phyloP scores from a whole-genome alignment of 805 yeast genomes.

The Wickerhamomyces bovis region DNA sequence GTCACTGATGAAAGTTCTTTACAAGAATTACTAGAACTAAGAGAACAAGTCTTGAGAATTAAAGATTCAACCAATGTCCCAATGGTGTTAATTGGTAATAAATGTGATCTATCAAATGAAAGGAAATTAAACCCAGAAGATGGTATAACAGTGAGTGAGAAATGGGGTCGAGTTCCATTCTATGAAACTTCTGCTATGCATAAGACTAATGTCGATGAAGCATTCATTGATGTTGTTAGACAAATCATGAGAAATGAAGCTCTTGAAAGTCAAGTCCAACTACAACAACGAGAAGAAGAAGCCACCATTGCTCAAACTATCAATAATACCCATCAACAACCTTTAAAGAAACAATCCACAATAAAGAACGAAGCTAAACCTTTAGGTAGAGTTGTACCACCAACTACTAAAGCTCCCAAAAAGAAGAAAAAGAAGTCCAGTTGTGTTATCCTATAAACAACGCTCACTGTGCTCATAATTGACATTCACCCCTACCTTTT shows the following conservation, averaged over 20 bases:
- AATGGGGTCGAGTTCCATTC: constrained; percentile 84
- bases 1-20: constrained; percentile 74
- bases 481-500: not conserved
- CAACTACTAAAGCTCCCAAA: constrained; percentile 4
- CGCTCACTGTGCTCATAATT: not conserved
- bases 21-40: constrained; percentile 67
- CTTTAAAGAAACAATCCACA: not conserved
- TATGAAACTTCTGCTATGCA: constrained; percentile 93
- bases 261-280: constrained; percentile 10
- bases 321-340: not conserved
- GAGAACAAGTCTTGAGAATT: constrained; percentile 80
- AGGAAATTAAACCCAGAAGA: constrained; percentile 74
- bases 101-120: constrained; percentile 75
- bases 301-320: not conserved
- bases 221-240: constrained; percentile 81
- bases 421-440: constrained; percentile 25
- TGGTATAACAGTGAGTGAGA: constrained; percentile 76
- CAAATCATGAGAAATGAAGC: constrained; percentile 77
- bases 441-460: constrained; percentile 17
- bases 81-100: constrained; percentile 86
- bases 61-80: constrained; percentile 77
- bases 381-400: constrained; percentile 11
- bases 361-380: constrained; percentile 8
- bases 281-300: constrained; percentile 4
- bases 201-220: constrained; percentile 84